Percentiles rank a stretch among this genome's conserved stretches.
Conservation (phyloP, 75 land plant genomes). For the Chamaecyparis obtusa region DNA sequence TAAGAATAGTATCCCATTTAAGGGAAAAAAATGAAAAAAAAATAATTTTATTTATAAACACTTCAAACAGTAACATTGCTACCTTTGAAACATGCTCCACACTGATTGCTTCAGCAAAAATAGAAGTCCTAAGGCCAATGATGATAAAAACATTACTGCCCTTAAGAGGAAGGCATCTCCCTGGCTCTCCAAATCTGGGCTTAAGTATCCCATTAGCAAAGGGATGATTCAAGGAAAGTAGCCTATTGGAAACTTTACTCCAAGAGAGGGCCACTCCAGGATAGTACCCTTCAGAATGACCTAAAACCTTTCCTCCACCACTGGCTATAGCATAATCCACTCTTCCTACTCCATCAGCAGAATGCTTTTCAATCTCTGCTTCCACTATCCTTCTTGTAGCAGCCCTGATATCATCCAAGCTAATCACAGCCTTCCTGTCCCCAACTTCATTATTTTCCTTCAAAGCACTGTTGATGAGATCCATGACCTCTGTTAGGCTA, state of each 20-base stretch:
- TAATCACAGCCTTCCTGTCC: constrained; percentile 28
- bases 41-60: neutral
- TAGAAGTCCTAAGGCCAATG: constrained; percentile 70
- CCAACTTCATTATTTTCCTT: constrained; percentile 29
- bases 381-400: constrained; percentile 59
- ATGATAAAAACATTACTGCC: constrained; percentile 85
- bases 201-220: constrained; percentile 67
- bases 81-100: constrained; percentile 98
- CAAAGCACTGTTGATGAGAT: constrained; percentile 44
- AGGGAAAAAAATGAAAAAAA: neutral
- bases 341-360: constrained; percentile 93
- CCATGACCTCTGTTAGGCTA: constrained; percentile 46
- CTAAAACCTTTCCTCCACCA: constrained; percentile 78
- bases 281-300: constrained; percentile 70
- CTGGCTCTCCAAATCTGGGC: constrained; percentile 97
- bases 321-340: constrained; percentile 88
- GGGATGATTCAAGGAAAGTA: constrained; percentile 17
- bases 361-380: constrained; percentile 85
- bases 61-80: constrained; percentile 4
- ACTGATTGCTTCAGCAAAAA: constrained; percentile 80
- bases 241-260: constrained; percentile 16
- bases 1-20: neutral
- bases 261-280: constrained; percentile 12
- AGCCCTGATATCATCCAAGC: constrained; percentile 63
- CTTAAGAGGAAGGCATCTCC: constrained; percentile 82